Conservation (phyloP, 331 rosid species). For the Acacia concinna region DNA sequence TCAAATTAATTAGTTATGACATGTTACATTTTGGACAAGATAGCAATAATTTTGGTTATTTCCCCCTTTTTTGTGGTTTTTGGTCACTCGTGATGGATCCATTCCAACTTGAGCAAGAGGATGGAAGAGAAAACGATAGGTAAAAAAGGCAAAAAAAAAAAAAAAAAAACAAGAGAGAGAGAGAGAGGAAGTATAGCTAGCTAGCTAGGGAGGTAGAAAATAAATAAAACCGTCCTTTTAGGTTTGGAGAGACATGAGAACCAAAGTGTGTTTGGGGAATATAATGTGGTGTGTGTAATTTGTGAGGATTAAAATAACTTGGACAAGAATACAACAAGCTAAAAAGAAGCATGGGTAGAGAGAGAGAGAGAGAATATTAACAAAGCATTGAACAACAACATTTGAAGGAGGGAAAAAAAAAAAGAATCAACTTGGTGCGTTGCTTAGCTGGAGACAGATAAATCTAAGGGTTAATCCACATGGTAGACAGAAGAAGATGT, state of each 20-base stretch:
- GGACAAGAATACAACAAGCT: slow-evolving; percentile 11
- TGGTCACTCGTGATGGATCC: neutral
- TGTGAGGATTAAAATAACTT: slow-evolving; percentile 21
- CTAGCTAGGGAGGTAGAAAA: slow-evolving; percentile 13
- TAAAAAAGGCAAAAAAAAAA: too few relatives aligned
- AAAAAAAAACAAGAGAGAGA: too few relatives aligned
- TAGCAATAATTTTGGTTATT: neutral
- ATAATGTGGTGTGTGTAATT: slow-evolving; percentile 30
- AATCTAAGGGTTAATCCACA: slow-evolving; percentile 83
- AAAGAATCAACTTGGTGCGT: slow-evolving; percentile 54
- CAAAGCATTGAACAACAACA: neutral
- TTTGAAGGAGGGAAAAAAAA: neutral
- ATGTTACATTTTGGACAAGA: too few relatives aligned
- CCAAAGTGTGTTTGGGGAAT: slow-evolving; percentile 4
- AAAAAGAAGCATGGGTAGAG: slow-evolving; percentile 7
- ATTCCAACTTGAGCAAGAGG: slow-evolving; percentile 20
- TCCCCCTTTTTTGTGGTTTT: neutral
- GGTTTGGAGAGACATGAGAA: slow-evolving; percentile 10
- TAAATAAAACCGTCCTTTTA: slow-evolving; percentile 23
- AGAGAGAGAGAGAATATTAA: neutral
- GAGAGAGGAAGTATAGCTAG: neutral
- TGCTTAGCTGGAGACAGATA: slow-evolving; percentile 96
- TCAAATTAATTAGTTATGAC: too few relatives aligned
- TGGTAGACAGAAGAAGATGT: slow-evolving; percentile 82
- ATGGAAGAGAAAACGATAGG: neutral